Evolutionary conservation across 441 rosid species (phyloP).

Genomic region (Aleurites moluccanus): DNA sequence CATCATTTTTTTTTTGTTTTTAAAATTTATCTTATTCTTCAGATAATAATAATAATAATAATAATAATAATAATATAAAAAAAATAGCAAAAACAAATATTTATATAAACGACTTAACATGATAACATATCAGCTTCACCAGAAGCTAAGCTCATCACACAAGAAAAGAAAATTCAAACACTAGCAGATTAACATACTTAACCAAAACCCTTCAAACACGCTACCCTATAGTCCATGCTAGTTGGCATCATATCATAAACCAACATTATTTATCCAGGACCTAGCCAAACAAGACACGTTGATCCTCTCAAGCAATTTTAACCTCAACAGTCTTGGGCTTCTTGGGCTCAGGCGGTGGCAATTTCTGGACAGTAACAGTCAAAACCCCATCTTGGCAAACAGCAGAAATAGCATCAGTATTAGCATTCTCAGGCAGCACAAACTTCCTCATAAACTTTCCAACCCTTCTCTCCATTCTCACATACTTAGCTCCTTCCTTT

Average conservation of each 20-base stretch:
- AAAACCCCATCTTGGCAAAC: conserved; percentile 74
- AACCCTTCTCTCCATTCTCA: conserved; percentile 83
- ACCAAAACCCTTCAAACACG: too few species aligned
- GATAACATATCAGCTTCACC: neutral
- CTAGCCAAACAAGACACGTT: neutral
- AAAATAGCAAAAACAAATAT: neutral
- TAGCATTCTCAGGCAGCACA: conserved; percentile 71
- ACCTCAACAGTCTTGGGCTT: conserved; percentile 75
- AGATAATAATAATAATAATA: too few species aligned
- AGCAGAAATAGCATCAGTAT: conserved; percentile 60
- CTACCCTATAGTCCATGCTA: neutral
- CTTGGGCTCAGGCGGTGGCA: conserved; percentile 85
- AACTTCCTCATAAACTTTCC: conserved; percentile 89
- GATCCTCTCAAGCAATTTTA: conserved; percentile 50
- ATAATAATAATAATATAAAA: too few species aligned
- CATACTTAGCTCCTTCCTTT: conserved; percentile 59
- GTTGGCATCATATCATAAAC: neutral
- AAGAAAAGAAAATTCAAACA: too few species aligned
- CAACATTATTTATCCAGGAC: neutral
- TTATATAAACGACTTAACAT: neutral
- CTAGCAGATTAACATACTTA: neutral
- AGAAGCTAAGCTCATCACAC: neutral
- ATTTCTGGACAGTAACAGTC: conserved; percentile 69
- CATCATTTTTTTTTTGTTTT: too few species aligned
- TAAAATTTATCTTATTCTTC: too few species aligned